phyloP scores from a whole-genome alignment of 2,329 filamentous ascomycete species.

The Sarocladiaceae sp. region DNA sequence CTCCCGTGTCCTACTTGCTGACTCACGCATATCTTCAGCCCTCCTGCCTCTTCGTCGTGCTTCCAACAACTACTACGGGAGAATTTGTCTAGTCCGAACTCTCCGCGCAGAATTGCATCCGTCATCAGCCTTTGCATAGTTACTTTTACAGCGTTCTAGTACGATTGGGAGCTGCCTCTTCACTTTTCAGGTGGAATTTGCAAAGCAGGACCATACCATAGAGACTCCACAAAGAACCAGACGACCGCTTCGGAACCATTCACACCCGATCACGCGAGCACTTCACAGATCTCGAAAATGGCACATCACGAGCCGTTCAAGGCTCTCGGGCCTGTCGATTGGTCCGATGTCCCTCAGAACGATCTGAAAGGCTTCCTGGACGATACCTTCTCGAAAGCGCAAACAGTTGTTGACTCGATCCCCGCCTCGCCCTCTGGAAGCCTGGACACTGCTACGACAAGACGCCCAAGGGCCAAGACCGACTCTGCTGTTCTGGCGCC shows the following conservation, averaged over 20 bases:
- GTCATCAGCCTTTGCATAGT: no score
- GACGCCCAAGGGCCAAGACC: conserved; percentile 50
- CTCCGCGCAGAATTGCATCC: no score
- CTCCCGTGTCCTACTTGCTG: no score
- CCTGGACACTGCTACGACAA: conserved; percentile 37
- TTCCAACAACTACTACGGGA: not conserved
- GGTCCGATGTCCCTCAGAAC: conserved; percentile 40
- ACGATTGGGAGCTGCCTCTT: no score
- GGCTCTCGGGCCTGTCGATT: conserved; percentile 51
- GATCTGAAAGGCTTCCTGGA: conserved; percentile 50
- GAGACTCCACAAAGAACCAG: no score
- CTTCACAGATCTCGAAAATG: conserved; percentile 33
- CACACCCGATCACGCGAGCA: not conserved
- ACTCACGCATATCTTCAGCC: not conserved
- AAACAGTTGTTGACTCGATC: conserved; percentile 72
- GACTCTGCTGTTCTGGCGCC: conserved; percentile 40
- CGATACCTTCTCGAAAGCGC: conserved; percentile 61
- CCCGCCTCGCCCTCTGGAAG: conserved; percentile 41
- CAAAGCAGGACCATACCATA: no score
- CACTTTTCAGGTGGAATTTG: no score
- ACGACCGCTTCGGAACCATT: no score
- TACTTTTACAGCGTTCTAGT: not conserved
- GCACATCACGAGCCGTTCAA: conserved; percentile 56
- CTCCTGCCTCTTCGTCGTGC: not conserved
- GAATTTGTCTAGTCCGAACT: not conserved